Evolutionary conservation across 1,284 basidiomycete species (phyloP), one percentile per base, ranked within the genome.

Genomic region (Stygiomarasmius scandens): DNA sequence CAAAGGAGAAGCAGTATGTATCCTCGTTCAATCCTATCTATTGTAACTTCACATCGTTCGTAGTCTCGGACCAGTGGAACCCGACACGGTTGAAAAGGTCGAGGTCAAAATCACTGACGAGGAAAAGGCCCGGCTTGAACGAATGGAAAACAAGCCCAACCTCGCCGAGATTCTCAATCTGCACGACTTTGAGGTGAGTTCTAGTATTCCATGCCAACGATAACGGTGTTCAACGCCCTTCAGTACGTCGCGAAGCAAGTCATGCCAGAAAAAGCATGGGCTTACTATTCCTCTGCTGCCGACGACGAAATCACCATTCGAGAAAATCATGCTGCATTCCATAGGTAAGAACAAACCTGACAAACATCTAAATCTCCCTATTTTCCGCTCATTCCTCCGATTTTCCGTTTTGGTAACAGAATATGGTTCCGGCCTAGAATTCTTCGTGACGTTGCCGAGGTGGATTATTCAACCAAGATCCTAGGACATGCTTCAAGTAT

Each of bases 401-500:
- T 12, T 32, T 32, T 32, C 6, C 29, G 29, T 12, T 32, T 12
- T 5, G 6, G 29, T 32, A n/a, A 19, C 64, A 90, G 92, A 55
- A 83, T 98, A 66, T 98, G 95, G 95, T 97, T 98, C 80, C 83
- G 95, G 12, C 95, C 95, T 12, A 85, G 94, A 14, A 80, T 98
- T 44, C 77, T 98, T 9, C 84, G 94, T 20, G 85, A 97, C 66
- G 94, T 98, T 11, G 84, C 85, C 12, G 78, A 80, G 2, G 87
- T 97, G 14, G 91, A 96, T 71, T 95, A 82, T 76, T 88, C 86
- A n/a, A 92, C 91, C 16, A 85, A 73, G 10, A 88, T 96, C 55
- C 77, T 96, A 36, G 92, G 92, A 0, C 81, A 86, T 45, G 82
- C 79, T 61, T 80, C 88, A 5, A 83, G 75, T 45, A 87, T 96